Conservation (phyloP, 306 rosid genomes). For the Dryas drummondii region DNA sequence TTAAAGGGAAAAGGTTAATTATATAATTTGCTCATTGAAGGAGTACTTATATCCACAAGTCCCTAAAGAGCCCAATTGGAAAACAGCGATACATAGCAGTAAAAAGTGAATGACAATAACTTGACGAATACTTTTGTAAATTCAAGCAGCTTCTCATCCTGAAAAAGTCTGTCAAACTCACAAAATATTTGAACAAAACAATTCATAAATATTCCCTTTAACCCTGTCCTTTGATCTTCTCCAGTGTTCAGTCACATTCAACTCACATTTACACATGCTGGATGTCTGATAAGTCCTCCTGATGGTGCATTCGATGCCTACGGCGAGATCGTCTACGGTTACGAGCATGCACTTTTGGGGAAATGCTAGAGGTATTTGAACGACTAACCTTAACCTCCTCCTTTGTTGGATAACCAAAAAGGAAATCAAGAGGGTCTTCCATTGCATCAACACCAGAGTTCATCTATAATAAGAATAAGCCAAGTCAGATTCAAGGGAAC, state of each 20-base stretch:
- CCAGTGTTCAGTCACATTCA: conserved; percentile 18
- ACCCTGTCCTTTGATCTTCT: neutral
- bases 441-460: conserved; percentile 34
- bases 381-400: conserved; percentile 51
- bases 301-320: conserved; percentile 55
- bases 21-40: neutral
- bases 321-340: conserved; percentile 61
- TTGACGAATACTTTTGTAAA: neutral
- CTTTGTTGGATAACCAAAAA: conserved; percentile 51
- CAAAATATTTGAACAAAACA: neutral
- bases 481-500: neutral
- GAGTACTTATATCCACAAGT: too few species aligned
- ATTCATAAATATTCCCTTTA: neutral
- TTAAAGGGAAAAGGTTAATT: neutral
- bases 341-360: conserved; percentile 39
- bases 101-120: neutral
- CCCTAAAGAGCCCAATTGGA: neutral
- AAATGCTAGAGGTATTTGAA: conserved; percentile 35
- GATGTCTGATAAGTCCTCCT: conserved; percentile 30
- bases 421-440: conserved; percentile 63
- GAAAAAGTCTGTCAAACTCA: neutral
- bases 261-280: conserved; percentile 24
- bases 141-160: neutral
- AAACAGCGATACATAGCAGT: neutral
- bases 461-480: conserved; percentile 32